These are phyloP conservation scores for Nemophila menziesii DNA, from an alignment of 257 asterid genomes.

Conservation along the genomic window DNA sequence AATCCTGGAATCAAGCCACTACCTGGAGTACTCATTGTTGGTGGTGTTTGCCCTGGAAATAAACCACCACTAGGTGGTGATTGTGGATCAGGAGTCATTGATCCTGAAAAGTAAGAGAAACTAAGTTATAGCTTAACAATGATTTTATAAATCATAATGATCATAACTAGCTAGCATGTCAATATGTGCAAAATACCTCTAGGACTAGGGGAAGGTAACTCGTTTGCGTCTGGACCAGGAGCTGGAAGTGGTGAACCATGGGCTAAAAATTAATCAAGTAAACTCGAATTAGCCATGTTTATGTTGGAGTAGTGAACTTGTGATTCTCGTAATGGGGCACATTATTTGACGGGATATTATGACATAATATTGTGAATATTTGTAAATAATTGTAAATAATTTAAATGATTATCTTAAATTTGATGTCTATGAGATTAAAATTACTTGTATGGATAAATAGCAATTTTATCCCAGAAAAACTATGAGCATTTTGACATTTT, in stretches of 20 bases:
- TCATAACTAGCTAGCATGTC: background rate
- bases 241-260: constrained; percentile 26
- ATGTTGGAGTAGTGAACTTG: background rate
- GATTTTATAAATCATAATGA: too few relatives aligned
- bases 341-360: background rate
- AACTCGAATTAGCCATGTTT: background rate
- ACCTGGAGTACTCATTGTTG: constrained; percentile 9
- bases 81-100: background rate
- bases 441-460: background rate
- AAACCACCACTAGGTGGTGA: background rate
- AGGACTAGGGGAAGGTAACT: background rate
- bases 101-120: background rate
- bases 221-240: background rate
- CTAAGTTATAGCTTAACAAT: background rate
- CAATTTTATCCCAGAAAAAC: too few relatives aligned
- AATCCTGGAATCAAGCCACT: background rate
- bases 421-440: background rate
- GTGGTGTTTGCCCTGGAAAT: constrained; percentile 1
- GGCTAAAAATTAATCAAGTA: background rate
- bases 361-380: too few relatives aligned
- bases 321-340: background rate
- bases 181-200: background rate
- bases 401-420: background rate
- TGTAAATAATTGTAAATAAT: too few relatives aligned
- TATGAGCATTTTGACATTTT: too few relatives aligned